Evolutionary conservation across 371 early-diverging fungal genomes (phyloP).

Genomic region (Massospora cicadina): DNA sequence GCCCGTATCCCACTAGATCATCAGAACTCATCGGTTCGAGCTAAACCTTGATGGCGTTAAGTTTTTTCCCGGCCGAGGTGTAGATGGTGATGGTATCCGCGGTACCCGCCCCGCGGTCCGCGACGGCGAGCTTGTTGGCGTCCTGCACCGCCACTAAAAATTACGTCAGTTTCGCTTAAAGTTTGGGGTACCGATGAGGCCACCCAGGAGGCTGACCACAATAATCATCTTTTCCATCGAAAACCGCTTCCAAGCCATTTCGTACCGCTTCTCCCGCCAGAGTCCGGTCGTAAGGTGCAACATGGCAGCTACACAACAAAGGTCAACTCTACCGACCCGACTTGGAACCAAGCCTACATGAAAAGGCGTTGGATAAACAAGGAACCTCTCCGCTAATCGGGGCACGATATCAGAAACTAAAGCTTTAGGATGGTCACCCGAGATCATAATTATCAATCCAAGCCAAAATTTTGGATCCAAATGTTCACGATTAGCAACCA

Average conservation of each 20-base stretch:
- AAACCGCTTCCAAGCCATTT: neutral
- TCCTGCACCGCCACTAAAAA: neutral
- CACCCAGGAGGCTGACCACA: neutral
- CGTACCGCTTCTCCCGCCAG: neutral
- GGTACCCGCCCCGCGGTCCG: neutral
- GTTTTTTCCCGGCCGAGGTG: neutral
- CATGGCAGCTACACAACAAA: neutral
- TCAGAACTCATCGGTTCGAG: neutral
- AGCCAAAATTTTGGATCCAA: too few species aligned
- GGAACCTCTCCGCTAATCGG: too few species aligned
- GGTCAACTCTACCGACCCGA: too few species aligned
- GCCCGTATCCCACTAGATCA: constrained; percentile 66
- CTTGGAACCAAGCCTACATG: too few species aligned
- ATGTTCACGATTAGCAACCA: too few species aligned
- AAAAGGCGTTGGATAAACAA: too few species aligned
- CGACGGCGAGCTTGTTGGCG: neutral
- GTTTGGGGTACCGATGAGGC: neutral
- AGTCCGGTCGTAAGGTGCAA: neutral
- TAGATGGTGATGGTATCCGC: neutral
- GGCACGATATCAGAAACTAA: too few species aligned
- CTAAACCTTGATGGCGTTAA: neutral
- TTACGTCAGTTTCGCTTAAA: neutral
- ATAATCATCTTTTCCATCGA: neutral
- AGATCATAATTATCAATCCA: too few species aligned
- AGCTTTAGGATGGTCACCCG: too few species aligned